Base-by-base conservation (phyloP, 352 stramenopile genomes). In the Pythium catenulatum region DNA sequence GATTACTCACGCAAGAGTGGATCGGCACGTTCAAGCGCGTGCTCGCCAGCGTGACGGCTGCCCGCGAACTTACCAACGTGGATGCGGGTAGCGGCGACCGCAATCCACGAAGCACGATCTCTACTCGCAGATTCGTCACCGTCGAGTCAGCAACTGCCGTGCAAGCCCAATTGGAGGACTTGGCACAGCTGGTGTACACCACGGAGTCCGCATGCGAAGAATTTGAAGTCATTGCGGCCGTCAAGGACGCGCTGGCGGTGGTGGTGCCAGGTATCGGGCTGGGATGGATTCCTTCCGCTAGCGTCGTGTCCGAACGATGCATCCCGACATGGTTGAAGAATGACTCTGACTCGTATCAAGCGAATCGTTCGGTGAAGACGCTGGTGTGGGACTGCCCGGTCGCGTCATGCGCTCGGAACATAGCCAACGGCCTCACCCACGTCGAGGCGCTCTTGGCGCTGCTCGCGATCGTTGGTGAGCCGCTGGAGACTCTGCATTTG, bases 21-120 rank as follows among this genome's bases (percentile, higher is more conserved):
- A 32, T 83, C 8, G n/a, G 19, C 1, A 54, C 75, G 1, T 83
- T 83, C 34, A 75, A 65, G 41, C 75, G 75, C 19, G 75, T 66
- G 36, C 59, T 83, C 9, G 3, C n/a, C n/a, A n/a, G n/a, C n/a
- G n/a, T n/a, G n/a, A n/a, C n/a, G n/a, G n/a, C n/a, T n/a, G n/a
- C n/a, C n/a, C n/a, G n/a, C n/a, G n/a, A n/a, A n/a, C n/a, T n/a
- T n/a, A n/a, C n/a, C n/a, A n/a, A n/a, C n/a, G n/a, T n/a, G n/a
- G n/a, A n/a, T n/a, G n/a, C n/a, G n/a, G n/a, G n/a, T n/a, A n/a
- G n/a, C n/a, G n/a, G n/a, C n/a, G n/a, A n/a, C n/a, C n/a, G n/a
- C n/a, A n/a, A n/a, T n/a, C n/a, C n/a, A n/a, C n/a, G n/a, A n/a
- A n/a, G n/a, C n/a, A n/a, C n/a, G n/a, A n/a, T n/a, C n/a, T n/a